phyloP scores from a whole-genome alignment of 345 rosid genomes.

The Trapa incisa region DNA sequence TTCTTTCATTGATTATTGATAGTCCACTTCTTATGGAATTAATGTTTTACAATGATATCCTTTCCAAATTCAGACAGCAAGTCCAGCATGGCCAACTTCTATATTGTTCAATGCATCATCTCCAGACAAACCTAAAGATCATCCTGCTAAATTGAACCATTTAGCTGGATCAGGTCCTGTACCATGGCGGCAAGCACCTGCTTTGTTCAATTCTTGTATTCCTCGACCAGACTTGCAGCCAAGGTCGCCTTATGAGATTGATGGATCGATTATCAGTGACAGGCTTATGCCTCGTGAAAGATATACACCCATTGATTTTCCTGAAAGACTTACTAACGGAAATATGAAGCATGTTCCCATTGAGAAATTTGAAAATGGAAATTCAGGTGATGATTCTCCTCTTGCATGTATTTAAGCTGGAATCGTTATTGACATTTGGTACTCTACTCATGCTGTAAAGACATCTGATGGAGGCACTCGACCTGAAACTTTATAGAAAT shows the following conservation, averaged over 20 bases:
- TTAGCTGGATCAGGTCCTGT: slow-evolving; percentile 66
- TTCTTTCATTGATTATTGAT: not conserved
- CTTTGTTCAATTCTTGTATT: slow-evolving; percentile 43
- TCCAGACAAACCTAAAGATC: slow-evolving; percentile 46
- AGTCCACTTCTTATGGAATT: not conserved
- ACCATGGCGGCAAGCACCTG: slow-evolving; percentile 68
- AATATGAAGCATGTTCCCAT: slow-evolving; percentile 29
- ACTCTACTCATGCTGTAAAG: not conserved
- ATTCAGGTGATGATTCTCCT: slow-evolving; percentile 37
- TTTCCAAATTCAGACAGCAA: slow-evolving; percentile 62
- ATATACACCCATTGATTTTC: slow-evolving; percentile 29
- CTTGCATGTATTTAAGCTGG: not conserved
- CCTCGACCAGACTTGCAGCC: slow-evolving; percentile 44
- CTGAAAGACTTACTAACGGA: slow-evolving; percentile 52
- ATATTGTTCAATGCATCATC: slow-evolving; percentile 26
- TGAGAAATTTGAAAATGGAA: slow-evolving; percentile 41
- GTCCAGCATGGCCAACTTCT: slow-evolving; percentile 35
- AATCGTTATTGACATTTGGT: not conserved
- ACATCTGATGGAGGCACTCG: slow-evolving; percentile 3
- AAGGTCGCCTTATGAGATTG: slow-evolving; percentile 36
- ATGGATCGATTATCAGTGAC: slow-evolving; percentile 31
- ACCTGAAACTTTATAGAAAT: slow-evolving; percentile 3
- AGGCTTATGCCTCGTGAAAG: slow-evolving; percentile 28
- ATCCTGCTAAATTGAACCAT: slow-evolving; percentile 51
- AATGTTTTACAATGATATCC: slow-evolving; percentile 8